These are phyloP conservation scores for Solanum clarkiae DNA, from an alignment of 257 asterid genomes.

Conservation along the genomic window DNA sequence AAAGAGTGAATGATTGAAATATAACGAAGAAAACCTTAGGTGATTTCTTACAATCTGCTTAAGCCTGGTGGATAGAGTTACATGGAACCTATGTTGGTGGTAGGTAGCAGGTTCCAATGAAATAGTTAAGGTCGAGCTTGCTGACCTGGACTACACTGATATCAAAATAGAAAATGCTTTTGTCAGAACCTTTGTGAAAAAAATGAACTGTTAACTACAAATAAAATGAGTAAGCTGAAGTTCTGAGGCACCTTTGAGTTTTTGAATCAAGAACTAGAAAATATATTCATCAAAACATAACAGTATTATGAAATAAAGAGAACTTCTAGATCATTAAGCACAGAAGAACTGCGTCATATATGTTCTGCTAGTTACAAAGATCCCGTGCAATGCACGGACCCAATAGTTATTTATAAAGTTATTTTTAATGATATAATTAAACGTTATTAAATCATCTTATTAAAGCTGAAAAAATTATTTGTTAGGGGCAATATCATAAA, in stretches of 20 bases:
- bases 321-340: neutral
- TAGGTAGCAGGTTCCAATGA: neutral
- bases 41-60: neutral
- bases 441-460: too few relatives aligned
- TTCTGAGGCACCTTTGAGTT: neutral
- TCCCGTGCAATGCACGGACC: too few relatives aligned
- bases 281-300: neutral
- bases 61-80: neutral
- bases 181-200: neutral
- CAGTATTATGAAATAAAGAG: neutral
- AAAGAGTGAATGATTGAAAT: neutral
- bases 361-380: neutral
- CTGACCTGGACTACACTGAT: neutral
- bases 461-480: too few relatives aligned
- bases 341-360: neutral
- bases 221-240: neutral
- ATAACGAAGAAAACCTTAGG: neutral
- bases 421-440: too few relatives aligned
- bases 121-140: neutral
- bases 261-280: neutral
- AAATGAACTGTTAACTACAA: neutral
- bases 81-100: neutral
- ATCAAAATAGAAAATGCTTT: neutral
- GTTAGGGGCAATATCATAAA: too few relatives aligned
- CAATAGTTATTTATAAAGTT: too few relatives aligned